Evolutionary conservation across 768 basidiomycete genomes (phyloP), one percentile per base, ranked within the genome.

Genomic region (Boletus rubropictus): DNA sequence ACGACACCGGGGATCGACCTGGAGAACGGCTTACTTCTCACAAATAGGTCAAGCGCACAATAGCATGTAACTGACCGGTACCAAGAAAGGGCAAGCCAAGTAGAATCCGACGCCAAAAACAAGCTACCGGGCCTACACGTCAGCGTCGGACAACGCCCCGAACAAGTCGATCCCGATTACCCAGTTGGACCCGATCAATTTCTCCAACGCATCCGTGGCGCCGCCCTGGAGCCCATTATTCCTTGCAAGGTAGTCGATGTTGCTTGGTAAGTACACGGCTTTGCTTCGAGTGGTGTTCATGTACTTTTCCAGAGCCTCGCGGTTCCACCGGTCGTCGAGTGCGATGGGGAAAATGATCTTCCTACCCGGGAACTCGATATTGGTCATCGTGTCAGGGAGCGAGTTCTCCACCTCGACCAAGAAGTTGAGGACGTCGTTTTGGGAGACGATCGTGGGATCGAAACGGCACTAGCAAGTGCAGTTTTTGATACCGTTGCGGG

Each of bases 221-320:
- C 70, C 71, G 27, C 69, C 69, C 12, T 64, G 52, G 9, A 84
- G 63, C 0, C 81, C 81, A 52, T 83, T 84, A 36, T 82, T 83
- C 32, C 65, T 67, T 1, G 81, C 81, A 2, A 86, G 71, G 54
- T 85, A 85, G 32, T 82, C 78, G 29, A 84, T 65, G 53, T 87
- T 86, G 58, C 77, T 80, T 0, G 83, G 84, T 0, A 87, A 65
- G 60, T 86, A 87, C 1, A 78, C 79, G 0, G 83, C 82, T 41
- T 73, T 73, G 39, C 74, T 69, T 9, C 84, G 68, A 0, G 69
- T 76, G 0, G 76, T 73, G 7, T 61, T 64, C 75, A 77, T 81
- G 59, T 87, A 84, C 18, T 76, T 70, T 36, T 72, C 59, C 22
- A 84, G 65, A 4, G 82, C 80, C 10, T 78, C 78, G 8, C 68